phyloP scores from a whole-genome alignment of 768 basidiomycete species.

The Amanita phalloides region DNA sequence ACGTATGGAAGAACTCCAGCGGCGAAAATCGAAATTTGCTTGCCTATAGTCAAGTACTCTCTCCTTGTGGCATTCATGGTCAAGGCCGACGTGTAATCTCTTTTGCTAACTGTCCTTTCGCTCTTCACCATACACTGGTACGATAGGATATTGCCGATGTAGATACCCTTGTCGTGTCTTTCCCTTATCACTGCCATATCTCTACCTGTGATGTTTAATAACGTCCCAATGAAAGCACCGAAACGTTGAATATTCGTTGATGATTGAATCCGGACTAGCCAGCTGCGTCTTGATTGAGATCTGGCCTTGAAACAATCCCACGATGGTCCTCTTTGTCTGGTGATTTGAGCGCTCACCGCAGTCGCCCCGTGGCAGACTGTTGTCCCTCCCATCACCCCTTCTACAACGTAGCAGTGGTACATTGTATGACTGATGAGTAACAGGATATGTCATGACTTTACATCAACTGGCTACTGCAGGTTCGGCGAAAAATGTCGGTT shows the following conservation, averaged over 20 bases:
- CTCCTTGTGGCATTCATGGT: neutral
- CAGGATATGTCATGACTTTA: no score
- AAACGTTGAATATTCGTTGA: no score
- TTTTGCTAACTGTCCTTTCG: slow-evolving; percentile 9
- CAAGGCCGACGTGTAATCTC: neutral
- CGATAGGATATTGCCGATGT: slow-evolving; percentile 22
- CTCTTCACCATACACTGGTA: slow-evolving; percentile 15
- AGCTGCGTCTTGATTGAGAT: no score
- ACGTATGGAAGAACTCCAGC: slow-evolving; percentile 77
- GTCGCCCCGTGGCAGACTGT: no score
- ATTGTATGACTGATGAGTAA: no score
- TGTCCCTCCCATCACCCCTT: no score
- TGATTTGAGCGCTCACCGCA: no score
- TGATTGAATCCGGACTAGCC: no score
- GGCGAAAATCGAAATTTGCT: slow-evolving; percentile 87
- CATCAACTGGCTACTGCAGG: neutral
- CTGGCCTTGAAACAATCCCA: no score
- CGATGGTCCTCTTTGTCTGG: no score
- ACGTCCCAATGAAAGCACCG: no score
- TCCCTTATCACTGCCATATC: slow-evolving; percentile 18
- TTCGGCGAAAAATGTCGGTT: neutral
- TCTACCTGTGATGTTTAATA: slow-evolving; percentile 15
- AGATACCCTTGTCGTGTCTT: slow-evolving; percentile 32
- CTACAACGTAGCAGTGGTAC: no score
- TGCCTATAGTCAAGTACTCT: slow-evolving; percentile 48